These are phyloP conservation scores for Suillus occidentalis DNA, from an alignment of 768 basidiomycete genomes.

Conservation along the genomic window DNA sequence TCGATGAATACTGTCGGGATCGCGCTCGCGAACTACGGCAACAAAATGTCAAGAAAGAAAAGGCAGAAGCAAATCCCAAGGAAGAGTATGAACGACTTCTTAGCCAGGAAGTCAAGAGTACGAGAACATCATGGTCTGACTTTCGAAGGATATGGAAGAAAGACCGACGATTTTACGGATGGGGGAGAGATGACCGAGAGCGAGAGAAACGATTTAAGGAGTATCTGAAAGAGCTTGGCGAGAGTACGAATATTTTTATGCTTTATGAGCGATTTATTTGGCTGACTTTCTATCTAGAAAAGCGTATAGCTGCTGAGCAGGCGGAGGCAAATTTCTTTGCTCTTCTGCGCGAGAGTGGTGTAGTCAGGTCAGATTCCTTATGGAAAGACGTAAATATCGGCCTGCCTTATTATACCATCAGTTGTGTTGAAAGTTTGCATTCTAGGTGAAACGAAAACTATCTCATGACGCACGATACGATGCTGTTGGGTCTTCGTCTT, in stretches of 20 bases:
- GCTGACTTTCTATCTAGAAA: conserved; percentile 43
- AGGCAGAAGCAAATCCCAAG: conserved; percentile 50
- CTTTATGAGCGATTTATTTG: neutral
- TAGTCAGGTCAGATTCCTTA: conserved; percentile 47
- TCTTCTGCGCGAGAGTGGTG: conserved; percentile 65
- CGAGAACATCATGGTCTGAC: conserved; percentile 87
- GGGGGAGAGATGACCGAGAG: conserved; percentile 92
- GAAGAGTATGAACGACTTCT: conserved; percentile 82
- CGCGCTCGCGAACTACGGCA: conserved; percentile 83
- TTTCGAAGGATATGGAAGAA: conserved; percentile 92
- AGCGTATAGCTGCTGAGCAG: conserved; percentile 79
- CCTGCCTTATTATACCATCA: conserved; percentile 6
- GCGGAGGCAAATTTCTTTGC: conserved; percentile 84
- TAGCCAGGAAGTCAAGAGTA: conserved; percentile 81
- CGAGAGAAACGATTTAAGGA: conserved; percentile 88
- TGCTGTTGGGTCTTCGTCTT: conserved; percentile 88
- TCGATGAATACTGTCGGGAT: conserved; percentile 97
- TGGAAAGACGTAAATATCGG: conserved; percentile 75
- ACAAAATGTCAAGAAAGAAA: conserved; percentile 66
- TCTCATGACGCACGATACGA: conserved; percentile 85
- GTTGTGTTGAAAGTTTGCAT: conserved; percentile 8
- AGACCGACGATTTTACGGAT: conserved; percentile 87
- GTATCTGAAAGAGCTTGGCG: conserved; percentile 82
- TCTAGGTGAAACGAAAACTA: conserved; percentile 69
- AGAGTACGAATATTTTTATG: conserved; percentile 53